phyloP scores from a whole-genome alignment of 371 early-diverging fungal species.

The Lichtheimia ornata region DNA sequence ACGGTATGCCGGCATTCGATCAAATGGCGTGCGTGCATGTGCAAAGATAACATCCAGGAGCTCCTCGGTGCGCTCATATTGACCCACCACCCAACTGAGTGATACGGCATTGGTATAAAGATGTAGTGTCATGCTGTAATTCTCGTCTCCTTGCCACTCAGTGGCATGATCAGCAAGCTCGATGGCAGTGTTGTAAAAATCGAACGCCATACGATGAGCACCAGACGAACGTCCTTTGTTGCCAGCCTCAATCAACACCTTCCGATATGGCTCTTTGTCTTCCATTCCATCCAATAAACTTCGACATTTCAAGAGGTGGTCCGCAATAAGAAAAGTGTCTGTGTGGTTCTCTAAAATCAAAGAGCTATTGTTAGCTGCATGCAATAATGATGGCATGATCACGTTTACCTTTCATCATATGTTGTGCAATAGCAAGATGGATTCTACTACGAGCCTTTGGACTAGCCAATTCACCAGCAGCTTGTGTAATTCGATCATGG shows the following conservation, averaged over 20 bases:
- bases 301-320: conserved; percentile 42
- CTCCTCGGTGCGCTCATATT: conserved; percentile 31
- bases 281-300: conserved; percentile 16
- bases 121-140: conserved; percentile 26
- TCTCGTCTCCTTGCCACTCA: conserved; percentile 20
- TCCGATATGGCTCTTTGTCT: conserved; percentile 23
- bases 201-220: conserved; percentile 41
- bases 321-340: conserved; percentile 37
- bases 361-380: not conserved
- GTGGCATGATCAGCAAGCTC: conserved; percentile 11
- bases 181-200: conserved; percentile 38
- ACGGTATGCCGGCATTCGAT: conserved; percentile 37
- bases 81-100: conserved; percentile 40
- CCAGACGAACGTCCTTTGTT: conserved; percentile 38
- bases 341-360: not conserved
- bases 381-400: not conserved
- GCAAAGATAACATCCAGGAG: conserved; percentile 29
- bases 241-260: conserved; percentile 36
- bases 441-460: conserved; percentile 36
- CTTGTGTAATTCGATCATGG: conserved; percentile 49
- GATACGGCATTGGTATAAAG: conserved; percentile 37
- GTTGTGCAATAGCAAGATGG: conserved; percentile 40
- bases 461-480: conserved; percentile 46
- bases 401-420: conserved; percentile 25
- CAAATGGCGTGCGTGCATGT: conserved; percentile 31